Conservation (phyloP, 192 early-diverging fungal species). For the Backusella westeae region DNA sequence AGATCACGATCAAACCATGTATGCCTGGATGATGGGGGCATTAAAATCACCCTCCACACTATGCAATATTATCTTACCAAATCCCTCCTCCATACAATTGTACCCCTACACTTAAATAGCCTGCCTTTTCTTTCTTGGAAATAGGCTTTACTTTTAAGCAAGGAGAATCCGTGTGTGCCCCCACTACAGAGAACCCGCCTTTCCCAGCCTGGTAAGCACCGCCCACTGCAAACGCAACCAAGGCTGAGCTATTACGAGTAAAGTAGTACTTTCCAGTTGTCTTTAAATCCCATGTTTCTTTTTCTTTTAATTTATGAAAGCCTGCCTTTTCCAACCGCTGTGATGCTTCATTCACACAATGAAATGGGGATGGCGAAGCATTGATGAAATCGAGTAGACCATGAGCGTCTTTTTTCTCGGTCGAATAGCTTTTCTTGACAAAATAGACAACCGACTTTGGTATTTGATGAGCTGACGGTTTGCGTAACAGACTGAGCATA, state of each 20-base stretch:
- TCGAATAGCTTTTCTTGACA: background rate
- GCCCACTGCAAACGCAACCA: constrained; percentile 94
- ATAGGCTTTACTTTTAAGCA: constrained; percentile 96
- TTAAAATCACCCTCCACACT: background rate
- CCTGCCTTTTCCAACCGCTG: constrained; percentile 70
- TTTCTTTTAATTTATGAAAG: constrained; percentile 85
- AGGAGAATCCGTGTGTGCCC: constrained; percentile 96
- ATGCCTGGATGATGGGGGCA: constrained; percentile 37
- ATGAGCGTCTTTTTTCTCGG: constrained; percentile 25
- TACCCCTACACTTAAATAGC: constrained; percentile 90
- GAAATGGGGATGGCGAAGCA: constrained; percentile 92
- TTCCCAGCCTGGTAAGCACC: constrained; percentile 79
- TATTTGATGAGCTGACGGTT: too few species aligned
- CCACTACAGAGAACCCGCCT: constrained; percentile 80
- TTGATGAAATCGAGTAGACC: constrained; percentile 89
- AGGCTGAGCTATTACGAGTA: constrained; percentile 85
- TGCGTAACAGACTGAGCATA: too few species aligned
- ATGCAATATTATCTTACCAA: constrained; percentile 50
- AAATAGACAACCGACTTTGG: too few species aligned
- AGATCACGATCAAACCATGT: constrained; percentile 99
- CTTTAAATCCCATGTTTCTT: constrained; percentile 75
- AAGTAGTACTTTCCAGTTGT: constrained; percentile 92
- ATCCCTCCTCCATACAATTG: constrained; percentile 92
- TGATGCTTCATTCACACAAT: constrained; percentile 82
- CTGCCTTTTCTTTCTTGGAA: constrained; percentile 83